Base-by-base conservation (phyloP, 2,329 filamentous ascomycete species). In the Xylaria sp. region DNA sequence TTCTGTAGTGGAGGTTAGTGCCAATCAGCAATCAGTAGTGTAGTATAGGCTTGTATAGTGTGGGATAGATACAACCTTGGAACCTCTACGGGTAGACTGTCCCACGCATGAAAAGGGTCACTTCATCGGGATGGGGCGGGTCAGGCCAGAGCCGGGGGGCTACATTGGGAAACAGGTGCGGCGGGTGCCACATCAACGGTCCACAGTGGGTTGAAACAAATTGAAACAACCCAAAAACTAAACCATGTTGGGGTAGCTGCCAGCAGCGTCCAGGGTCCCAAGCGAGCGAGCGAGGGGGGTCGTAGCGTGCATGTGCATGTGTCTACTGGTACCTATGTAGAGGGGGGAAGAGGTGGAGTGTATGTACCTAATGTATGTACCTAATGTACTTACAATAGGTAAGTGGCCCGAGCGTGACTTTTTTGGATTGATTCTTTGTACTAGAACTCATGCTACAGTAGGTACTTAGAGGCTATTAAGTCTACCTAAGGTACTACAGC, bases 181-280 rank as follows among this genome's bases (percentile, higher is more conserved):
- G 38, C 49, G n/a, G 52, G 56, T 15, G 61, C 61, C 56, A 63
- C 40, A 55, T 33, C 25, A 47, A 59, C 43, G 43, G 44, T 11
- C 41, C 54, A 54, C 21, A 35, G 37, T n/a, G 9, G 37, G 33
- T 54, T 44, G 44, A 54, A 48, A 31, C 49, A 44, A 10, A 4
- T 17, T 47, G 4, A n/a, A 35, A n/a, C n/a, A n/a, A n/a, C n/a
- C n/a, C 13, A 48, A 9, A 3, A 51, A n/a, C 54, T 62, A 55
- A 44, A 17, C 55, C 40, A 11, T 29, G 23, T 46, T 46, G 23
- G 49, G 62, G 33, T 27, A 23, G 41, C 35, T 46, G 13, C 35
- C 53, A 27, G 37, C 33, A n/a, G 40, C 27, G 11, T 37, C 41
- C 21, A 21, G 9, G 19, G 44, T 51, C 53, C 61, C 57, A 54